These are phyloP conservation scores for Ilex aquifolium DNA, from an alignment of 257 asterid species.

Conservation along the genomic window DNA sequence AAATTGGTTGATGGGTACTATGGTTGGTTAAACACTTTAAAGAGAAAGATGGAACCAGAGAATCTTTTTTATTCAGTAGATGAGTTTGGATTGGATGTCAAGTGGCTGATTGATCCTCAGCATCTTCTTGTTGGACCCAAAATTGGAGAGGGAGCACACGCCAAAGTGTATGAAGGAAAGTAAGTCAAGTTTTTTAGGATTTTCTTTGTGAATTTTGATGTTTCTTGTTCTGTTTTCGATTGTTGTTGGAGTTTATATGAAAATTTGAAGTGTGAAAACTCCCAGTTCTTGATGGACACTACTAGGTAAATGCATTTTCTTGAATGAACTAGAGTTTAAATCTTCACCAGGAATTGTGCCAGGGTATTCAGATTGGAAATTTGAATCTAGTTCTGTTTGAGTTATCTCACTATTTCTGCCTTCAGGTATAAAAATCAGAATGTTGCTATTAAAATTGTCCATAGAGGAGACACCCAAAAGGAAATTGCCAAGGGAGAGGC, in stretches of 20 bases:
- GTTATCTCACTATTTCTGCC: background rate
- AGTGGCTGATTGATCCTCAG: background rate
- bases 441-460: slow-evolving; percentile 77
- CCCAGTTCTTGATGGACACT: too few relatives aligned
- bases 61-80: too few relatives aligned
- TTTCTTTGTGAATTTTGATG: too few relatives aligned
- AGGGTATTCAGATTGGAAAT: background rate
- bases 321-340: background rate
- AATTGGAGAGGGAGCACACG: background rate
- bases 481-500: slow-evolving; percentile 62
- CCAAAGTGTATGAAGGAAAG: background rate
- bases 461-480: slow-evolving; percentile 70
- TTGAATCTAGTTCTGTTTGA: background rate
- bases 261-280: too few relatives aligned
- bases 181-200: background rate
- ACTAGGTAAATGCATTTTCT: too few relatives aligned
- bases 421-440: slow-evolving; percentile 74
- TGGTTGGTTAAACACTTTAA: too few relatives aligned
- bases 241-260: too few relatives aligned
- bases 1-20: too few relatives aligned
- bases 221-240: too few relatives aligned
- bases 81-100: too few relatives aligned
- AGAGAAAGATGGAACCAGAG: too few relatives aligned
- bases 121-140: background rate
- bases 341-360: background rate